Base-by-base conservation (phyloP, 73 alveolate genomes). In the Chromera velia region DNA sequence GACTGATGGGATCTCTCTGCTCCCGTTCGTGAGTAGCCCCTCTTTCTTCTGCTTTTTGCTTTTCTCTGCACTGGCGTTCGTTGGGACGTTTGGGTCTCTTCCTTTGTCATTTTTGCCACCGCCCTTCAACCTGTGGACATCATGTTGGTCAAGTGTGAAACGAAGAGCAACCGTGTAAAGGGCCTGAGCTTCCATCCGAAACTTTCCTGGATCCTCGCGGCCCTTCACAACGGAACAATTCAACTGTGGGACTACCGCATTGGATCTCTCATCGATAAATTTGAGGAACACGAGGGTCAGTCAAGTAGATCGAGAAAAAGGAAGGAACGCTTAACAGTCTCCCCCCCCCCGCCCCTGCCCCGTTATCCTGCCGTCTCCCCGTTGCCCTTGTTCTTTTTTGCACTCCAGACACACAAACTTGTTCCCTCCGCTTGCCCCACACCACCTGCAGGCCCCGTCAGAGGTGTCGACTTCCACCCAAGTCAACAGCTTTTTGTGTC, bases 131-230 rank as follows among this genome's bases (percentile, higher is more conserved):
- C n/a, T n/a, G n/a, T n/a, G n/a, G n/a, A n/a, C n/a, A 92, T 82
- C 83, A 93, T 94, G 97, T 87, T 91, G 88, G 94, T 93, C 66
- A 94, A 95, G 83, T 96, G 95, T 81, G 97, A 96, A 79, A 89
- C 96, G 24, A 94, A 91, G 87, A 91, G 98, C 75, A 94, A 88
- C 78, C 90, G 99, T 83, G 98, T 96, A 64, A 96, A 93, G 81
- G 99, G 99, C 66, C 80, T 96, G 80, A 86, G 98, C 70, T 96
- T 96, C 85, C 99, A 96, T 88, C 98, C 98, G 62, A 92, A 92
- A 77, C 86, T 95, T 75, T 97, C 98, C 6, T 96, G 99, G 99
- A 80, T 97, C 81, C 88, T 97, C 66, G 91, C 95, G 63, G 91
- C 92, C 31, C 68, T 84, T 66, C 90, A 84, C 82, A 91, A 90